A percentile compares a stretch with the other conserved stretches of the same genome.
phyloP scores from a whole-genome alignment of 73 alveolate species.

The Durusdinium trenchii region DNA sequence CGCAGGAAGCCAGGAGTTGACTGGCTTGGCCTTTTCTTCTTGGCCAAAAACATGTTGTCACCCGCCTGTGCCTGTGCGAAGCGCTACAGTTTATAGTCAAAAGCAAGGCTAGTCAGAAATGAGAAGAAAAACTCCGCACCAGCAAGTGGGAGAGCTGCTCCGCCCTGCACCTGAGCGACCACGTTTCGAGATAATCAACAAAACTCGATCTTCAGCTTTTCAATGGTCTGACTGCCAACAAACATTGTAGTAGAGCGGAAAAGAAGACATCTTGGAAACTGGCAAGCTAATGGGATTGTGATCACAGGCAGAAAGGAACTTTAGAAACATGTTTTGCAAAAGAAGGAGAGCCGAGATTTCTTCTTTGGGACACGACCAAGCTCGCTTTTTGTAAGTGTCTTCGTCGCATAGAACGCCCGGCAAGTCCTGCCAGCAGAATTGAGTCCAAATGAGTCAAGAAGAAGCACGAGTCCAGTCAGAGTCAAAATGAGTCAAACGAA shows the following conservation, averaged over 20 bases:
- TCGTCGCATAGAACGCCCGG: conserved; percentile 25
- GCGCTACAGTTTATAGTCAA: background rate
- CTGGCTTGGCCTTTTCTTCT: conserved; percentile 15
- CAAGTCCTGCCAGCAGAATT: conserved; percentile 2
- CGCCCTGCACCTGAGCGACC: conserved; percentile 35
- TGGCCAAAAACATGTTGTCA: conserved; percentile 81
- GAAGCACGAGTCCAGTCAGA: background rate
- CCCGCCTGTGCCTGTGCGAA: conserved; percentile 57
- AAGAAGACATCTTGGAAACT: background rate
- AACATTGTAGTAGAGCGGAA: background rate
- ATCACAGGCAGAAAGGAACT: too few relatives aligned
- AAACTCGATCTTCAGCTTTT: too few relatives aligned
- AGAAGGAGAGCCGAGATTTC: too few relatives aligned
- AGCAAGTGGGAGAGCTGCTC: conserved; percentile 80
- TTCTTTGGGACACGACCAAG: too few relatives aligned
- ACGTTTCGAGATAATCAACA: background rate
- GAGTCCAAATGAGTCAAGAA: background rate
- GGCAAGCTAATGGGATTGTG: background rate
- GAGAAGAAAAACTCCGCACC: background rate
- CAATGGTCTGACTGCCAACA: background rate
- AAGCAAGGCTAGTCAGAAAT: background rate
- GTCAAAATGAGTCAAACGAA: too few relatives aligned
- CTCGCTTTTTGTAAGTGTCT: conserved; percentile 24
- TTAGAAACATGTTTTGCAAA: too few relatives aligned
- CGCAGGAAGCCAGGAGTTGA: conserved; percentile 14